Percentiles rank a stretch among this genome's conserved stretches.
phyloP scores from a whole-genome alignment of 257 asterid genomes.

The Solanum ahanhuiri region DNA sequence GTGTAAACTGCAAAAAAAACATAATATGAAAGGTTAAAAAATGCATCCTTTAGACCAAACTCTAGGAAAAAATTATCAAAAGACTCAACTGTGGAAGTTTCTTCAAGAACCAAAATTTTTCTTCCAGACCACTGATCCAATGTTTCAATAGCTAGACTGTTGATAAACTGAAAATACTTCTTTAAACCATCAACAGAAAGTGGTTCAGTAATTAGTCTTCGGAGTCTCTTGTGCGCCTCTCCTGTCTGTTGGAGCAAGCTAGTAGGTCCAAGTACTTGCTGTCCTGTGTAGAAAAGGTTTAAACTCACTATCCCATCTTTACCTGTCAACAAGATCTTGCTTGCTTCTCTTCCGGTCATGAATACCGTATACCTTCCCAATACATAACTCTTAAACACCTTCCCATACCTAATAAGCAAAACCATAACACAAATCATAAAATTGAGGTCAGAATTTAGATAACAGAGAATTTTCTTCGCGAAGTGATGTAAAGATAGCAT shows the following conservation, averaged over 20 bases:
- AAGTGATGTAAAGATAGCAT: background rate
- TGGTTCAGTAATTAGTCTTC: conserved; percentile 65
- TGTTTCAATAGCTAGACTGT: conserved; percentile 53
- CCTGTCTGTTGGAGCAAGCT: conserved; percentile 84
- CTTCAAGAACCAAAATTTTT: conserved; percentile 54
- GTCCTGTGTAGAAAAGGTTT: conserved; percentile 73
- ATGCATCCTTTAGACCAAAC: background rate
- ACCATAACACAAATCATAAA: background rate
- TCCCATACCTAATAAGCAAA: conserved; percentile 49
- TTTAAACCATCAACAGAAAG: conserved; percentile 58
- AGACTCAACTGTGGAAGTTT: conserved; percentile 62
- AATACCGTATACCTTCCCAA: conserved; percentile 67
- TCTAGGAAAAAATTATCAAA: background rate
- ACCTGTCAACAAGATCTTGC: conserved; percentile 67
- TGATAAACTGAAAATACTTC: conserved; percentile 66
- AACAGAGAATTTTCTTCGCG: background rate
- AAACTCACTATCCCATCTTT: conserved; percentile 82
- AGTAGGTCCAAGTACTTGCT: conserved; percentile 74
- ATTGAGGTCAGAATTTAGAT: background rate
- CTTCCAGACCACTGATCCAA: conserved; percentile 52
- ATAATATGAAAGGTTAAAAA: background rate
- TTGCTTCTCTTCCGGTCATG: conserved; percentile 77
- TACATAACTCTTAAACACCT: conserved; percentile 70
- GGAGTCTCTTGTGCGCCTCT: conserved; percentile 61
- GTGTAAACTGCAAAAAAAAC: conserved; percentile 50